Percentiles rank a stretch among this genome's conserved stretches.
These are phyloP conservation scores for Puccinia horiana DNA, from an alignment of 1,284 basidiomycete species.

Conservation along the genomic window DNA sequence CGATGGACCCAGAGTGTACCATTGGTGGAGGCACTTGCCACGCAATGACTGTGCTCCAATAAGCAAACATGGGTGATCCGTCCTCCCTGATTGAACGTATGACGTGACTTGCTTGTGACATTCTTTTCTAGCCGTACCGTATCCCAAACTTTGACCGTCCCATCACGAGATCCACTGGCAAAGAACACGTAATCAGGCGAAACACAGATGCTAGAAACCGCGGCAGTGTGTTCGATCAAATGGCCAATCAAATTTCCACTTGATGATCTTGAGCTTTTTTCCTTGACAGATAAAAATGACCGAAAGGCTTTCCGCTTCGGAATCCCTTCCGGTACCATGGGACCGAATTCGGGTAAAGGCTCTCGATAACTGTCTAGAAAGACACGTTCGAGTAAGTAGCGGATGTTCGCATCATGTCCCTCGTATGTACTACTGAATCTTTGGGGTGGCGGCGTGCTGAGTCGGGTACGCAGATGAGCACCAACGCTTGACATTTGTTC, in stretches of 20 bases:
- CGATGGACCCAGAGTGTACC: conserved; percentile 60
- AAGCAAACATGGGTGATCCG: conserved; percentile 57
- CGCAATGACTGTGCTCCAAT: conserved; percentile 59
- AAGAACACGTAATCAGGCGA: conserved; percentile 95
- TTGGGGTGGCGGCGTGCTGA: conserved; percentile 3
- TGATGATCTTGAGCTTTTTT: conserved; percentile 55
- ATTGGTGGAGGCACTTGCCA: conserved; percentile 59
- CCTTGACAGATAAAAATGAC: conserved; percentile 55
- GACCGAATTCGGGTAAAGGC: conserved; percentile 83
- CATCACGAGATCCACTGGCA: conserved; percentile 81
- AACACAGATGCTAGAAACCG: conserved; percentile 77
- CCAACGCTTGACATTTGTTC: conserved; percentile 55
- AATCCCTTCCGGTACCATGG: conserved; percentile 64
- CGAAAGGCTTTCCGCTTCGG: conserved; percentile 62
- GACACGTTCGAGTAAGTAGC: conserved; percentile 76
- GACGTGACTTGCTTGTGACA: conserved; percentile 62
- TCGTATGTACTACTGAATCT: conserved; percentile 64
- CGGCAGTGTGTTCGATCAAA: conserved; percentile 77
- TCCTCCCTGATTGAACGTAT: conserved; percentile 59
- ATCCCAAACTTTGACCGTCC: conserved; percentile 81
- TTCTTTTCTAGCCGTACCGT: conserved; percentile 75
- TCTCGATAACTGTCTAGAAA: conserved; percentile 81
- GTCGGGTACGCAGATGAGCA: conserved; percentile 49
- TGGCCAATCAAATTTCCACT: conserved; percentile 81
- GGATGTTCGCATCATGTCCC: conserved; percentile 80